Percentiles rank a stretch among this genome's conserved stretches.
Evolutionary conservation across 306 rosid genomes (phyloP).

Genomic region (Castanospermum australe): DNA sequence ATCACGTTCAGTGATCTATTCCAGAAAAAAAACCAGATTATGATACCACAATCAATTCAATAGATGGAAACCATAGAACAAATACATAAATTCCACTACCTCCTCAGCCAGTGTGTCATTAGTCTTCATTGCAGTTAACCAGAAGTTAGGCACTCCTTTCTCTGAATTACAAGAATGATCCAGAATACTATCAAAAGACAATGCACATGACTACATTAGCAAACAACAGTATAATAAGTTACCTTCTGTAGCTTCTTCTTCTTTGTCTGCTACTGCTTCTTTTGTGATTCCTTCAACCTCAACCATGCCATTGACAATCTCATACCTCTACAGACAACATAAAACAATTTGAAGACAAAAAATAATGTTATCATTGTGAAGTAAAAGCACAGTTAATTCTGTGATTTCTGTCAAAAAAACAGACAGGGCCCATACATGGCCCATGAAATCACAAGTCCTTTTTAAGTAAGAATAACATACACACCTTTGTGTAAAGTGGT

Average conservation of each 20-base stretch:
- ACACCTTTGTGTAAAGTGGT: slow-evolving; percentile 51
- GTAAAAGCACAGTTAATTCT: too few species aligned
- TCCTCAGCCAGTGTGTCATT: slow-evolving; percentile 45
- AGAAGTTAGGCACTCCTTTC: slow-evolving; percentile 58
- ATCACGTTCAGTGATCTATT: slow-evolving; percentile 53
- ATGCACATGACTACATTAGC: neutral
- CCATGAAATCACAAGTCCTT: slow-evolving; percentile 7
- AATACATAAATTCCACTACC: slow-evolving; percentile 30
- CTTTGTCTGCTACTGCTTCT: slow-evolving; percentile 27
- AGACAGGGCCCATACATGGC: too few species aligned
- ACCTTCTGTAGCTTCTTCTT: slow-evolving; percentile 36
- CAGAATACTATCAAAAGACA: slow-evolving; percentile 25
- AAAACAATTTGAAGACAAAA: slow-evolving; percentile 4
- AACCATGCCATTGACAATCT: slow-evolving; percentile 48
- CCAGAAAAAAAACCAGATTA: neutral
- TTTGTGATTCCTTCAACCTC: slow-evolving; percentile 44
- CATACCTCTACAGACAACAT: slow-evolving; percentile 45
- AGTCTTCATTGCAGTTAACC: slow-evolving; percentile 54
- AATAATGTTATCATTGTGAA: too few species aligned
- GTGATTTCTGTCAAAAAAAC: too few species aligned
- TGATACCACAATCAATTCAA: slow-evolving; percentile 9
- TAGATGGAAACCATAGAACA: neutral
- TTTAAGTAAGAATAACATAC: slow-evolving; percentile 2
- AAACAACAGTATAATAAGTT: slow-evolving; percentile 5
- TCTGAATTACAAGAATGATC: slow-evolving; percentile 29